These are phyloP conservation scores for Rhizophlyctis rosea DNA, from an alignment of 192 early-diverging fungal genomes.

Conservation along the genomic window DNA sequence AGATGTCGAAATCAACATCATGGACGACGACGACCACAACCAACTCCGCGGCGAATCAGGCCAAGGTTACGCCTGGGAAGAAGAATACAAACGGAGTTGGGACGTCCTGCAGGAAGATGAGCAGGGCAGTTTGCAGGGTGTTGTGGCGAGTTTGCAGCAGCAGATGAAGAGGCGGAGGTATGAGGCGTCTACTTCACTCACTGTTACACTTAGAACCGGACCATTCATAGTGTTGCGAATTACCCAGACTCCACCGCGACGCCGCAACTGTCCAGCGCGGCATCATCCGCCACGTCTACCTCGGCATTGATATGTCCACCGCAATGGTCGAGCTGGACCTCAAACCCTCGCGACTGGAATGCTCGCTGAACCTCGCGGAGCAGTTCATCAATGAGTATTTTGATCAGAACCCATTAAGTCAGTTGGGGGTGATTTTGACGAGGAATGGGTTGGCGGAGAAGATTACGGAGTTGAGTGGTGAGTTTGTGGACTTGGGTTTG, in stretches of 20 bases:
- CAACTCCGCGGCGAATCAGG: conserved; percentile 24
- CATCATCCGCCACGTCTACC: conserved; percentile 67
- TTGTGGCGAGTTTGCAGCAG: conserved; percentile 69
- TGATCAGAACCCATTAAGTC: conserved; percentile 93
- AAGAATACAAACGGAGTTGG: conserved; percentile 95
- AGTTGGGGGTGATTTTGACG: conserved; percentile 78
- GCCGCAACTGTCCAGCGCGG: conserved; percentile 40
- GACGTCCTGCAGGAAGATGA: conserved; percentile 61
- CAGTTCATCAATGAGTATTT: conserved; percentile 86
- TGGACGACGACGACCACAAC: conserved; percentile 23
- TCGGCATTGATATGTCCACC: conserved; percentile 80
- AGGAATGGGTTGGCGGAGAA: conserved; percentile 84
- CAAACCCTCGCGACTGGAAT: conserved; percentile 74
- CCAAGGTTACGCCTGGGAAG: conserved; percentile 87
- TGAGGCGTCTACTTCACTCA: no score
- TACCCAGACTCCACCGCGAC: conserved; percentile 22
- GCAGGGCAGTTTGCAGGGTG: conserved; percentile 73
- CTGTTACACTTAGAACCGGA: no score
- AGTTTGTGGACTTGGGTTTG: not conserved
- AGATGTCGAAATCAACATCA: not conserved
- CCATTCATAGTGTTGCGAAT: no score
- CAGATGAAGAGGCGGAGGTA: conserved; percentile 59
- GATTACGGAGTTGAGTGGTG: conserved; percentile 78
- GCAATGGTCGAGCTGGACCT: conserved; percentile 85
- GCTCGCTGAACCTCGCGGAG: conserved; percentile 60